These are phyloP conservation scores for Russula ochroleuca DNA, from an alignment of 768 basidiomycete genomes.

Conservation along the genomic window DNA sequence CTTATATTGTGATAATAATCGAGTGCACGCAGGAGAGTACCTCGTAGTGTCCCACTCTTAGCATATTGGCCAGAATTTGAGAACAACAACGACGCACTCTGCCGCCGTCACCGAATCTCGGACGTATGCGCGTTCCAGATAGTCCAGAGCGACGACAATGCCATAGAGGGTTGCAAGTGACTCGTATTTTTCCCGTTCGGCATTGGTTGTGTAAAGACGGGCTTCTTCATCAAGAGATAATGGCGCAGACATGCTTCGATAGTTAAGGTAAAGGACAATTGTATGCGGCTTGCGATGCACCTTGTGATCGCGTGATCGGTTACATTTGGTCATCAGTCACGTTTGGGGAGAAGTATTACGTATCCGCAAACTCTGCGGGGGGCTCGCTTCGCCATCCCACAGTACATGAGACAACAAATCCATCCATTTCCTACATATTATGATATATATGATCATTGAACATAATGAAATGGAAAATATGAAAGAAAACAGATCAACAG, in stretches of 20 bases:
- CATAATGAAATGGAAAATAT: too few relatives aligned
- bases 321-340: too few relatives aligned
- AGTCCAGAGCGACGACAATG: conserved; percentile 87
- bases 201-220: conserved; percentile 78
- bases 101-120: conserved; percentile 86
- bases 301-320: not conserved
- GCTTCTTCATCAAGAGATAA: conserved; percentile 88
- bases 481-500: too few relatives aligned
- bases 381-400: too few relatives aligned
- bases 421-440: too few relatives aligned
- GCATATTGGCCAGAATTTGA: conserved; percentile 31
- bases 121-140: conserved; percentile 92
- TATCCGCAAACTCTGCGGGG: too few relatives aligned
- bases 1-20: conserved; percentile 94
- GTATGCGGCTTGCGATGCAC: not conserved
- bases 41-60: conserved; percentile 46
- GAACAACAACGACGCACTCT: conserved; percentile 58
- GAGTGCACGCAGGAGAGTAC: conserved; percentile 94
- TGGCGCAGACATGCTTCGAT: conserved; percentile 34
- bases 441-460: too few relatives aligned
- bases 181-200: conserved; percentile 85
- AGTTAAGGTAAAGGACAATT: not conserved
- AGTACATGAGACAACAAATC: too few relatives aligned
- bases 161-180: conserved; percentile 87
- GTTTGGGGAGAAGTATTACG: too few relatives aligned